A percentile compares a stretch with the other conserved stretches of the same genome.
Evolutionary conservation across 2,329 filamentous ascomycete genomes (phyloP).

Genomic region (Ampelomyces quisqualis): DNA sequence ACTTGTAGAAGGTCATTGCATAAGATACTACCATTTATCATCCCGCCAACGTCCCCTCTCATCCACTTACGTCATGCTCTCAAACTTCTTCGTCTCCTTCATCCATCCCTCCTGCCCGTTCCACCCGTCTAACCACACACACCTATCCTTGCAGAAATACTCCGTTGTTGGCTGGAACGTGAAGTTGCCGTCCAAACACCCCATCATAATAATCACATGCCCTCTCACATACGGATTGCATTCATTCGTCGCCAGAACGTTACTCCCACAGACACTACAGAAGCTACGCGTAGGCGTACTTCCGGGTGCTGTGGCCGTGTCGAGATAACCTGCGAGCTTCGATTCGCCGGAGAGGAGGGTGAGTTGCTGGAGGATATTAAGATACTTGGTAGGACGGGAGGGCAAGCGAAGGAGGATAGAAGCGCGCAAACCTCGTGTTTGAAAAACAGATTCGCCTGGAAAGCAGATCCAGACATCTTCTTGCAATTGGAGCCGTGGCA

Average conservation of each 20-base stretch:
- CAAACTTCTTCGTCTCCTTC: not conserved
- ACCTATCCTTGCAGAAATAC: not conserved
- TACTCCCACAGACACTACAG: not conserved
- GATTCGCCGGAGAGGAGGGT: not conserved
- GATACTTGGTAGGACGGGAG: not conserved
- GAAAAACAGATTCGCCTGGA: conserved; percentile 1
- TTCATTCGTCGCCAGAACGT: not conserved
- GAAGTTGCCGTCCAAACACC: not conserved
- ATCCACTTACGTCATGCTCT: not conserved
- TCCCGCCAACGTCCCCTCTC: not conserved
- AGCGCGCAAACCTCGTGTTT: not conserved
- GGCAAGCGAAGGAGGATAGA: not conserved
- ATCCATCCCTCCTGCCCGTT: no score
- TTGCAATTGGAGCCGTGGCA: not conserved
- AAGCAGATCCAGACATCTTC: not conserved
- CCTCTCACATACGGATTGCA: not conserved
- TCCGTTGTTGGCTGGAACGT: not conserved
- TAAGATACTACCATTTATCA: conserved; percentile 1
- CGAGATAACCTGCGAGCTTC: not conserved
- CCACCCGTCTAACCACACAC: not conserved
- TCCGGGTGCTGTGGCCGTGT: not conserved
- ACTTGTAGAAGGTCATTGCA: no score
- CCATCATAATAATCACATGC: not conserved
- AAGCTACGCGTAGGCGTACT: not conserved
- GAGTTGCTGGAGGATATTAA: not conserved